A percentile compares a stretch with the other conserved stretches of the same genome.
Evolutionary conservation across 176 grass and related monocot genomes (phyloP).

Genomic region (Aegilops tauschii): DNA sequence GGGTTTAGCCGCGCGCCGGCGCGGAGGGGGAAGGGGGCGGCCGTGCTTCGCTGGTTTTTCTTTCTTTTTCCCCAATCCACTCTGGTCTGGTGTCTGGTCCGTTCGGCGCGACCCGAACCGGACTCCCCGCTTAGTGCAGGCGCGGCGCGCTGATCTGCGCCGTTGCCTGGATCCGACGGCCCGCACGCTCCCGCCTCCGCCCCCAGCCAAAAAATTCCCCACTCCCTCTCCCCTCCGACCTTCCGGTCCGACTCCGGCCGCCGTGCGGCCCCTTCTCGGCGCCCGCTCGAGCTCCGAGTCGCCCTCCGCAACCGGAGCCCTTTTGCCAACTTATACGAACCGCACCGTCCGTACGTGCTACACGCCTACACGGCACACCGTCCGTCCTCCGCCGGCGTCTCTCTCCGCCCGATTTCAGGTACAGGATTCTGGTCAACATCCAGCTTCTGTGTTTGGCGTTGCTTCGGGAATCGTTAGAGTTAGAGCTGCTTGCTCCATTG

Average conservation of each 20-base stretch:
- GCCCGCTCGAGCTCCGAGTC: background rate
- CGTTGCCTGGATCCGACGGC: background rate
- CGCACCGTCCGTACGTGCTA: background rate
- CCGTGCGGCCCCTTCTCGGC: background rate
- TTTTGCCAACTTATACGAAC: background rate
- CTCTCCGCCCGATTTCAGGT: background rate
- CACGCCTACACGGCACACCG: too few species aligned
- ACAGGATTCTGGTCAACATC: background rate
- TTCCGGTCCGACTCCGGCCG: background rate
- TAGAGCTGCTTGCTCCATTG: background rate
- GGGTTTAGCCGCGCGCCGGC: conserved; percentile 39
- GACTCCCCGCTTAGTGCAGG: background rate
- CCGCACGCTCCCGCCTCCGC: background rate
- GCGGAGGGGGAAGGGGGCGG: background rate
- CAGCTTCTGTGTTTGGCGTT: background rate
- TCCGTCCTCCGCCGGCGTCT: background rate
- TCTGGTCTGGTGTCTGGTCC: too few species aligned
- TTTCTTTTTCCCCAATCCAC: background rate
- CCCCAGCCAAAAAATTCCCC: background rate
- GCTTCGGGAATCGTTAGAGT: background rate
- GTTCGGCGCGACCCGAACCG: background rate
- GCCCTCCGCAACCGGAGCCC: background rate
- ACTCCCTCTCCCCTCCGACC: too few species aligned
- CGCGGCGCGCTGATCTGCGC: background rate
- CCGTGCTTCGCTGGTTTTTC: background rate